Evolutionary conservation across 352 stramenopile species (phyloP), one percentile per base, ranked within the genome.

Genomic region (Elongisporangium anandrum): DNA sequence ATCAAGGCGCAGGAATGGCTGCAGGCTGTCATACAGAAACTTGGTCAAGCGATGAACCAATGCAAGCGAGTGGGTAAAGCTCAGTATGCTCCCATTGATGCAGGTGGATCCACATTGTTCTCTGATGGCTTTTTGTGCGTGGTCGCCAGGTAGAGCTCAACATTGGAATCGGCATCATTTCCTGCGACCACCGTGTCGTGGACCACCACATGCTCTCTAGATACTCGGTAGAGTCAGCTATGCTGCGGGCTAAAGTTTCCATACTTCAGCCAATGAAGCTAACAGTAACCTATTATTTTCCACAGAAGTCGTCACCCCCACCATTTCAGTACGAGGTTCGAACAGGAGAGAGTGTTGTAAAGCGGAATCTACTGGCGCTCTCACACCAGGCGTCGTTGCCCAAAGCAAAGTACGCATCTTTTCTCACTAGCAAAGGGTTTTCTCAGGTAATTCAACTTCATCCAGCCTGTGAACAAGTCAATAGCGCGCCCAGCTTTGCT

Each of bases 1-100:
- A 52, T 54, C 20, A 80, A 69, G 34, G 81, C 84, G 9, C 81
- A 91, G 50, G 78, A 81, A 22, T 89, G 78, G 78, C 67, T 94
- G 9, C 56, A 77, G 21, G 69, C 67, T 0, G 59, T 89, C 3
- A 50, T 88, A 1, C 70, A 85, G 24, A 88, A 80, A 47, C 54
- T 94, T 17, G 84, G 80, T 3, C 69, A 84, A 16, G 66, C 70
- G 2, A 85, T 94, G 81, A 66, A 64, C 13, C 70, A 81, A 53
- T 74, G 61, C 22, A 66, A 64, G 34, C 69, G 63, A 51, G 81
- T 91, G 61, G 17, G 71, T 70, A 21, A 12, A 19, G 29, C n/a
- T 17, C n/a, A 16, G 21, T 8, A 19, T 16, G 56, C 9, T 24
- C 20, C 17, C 24, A 7, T 20, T 56, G 34, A 9, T 15, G 4